These are phyloP conservation scores for Ehretia macrophylla DNA, from an alignment of 257 asterid genomes.

Conservation along the genomic window DNA sequence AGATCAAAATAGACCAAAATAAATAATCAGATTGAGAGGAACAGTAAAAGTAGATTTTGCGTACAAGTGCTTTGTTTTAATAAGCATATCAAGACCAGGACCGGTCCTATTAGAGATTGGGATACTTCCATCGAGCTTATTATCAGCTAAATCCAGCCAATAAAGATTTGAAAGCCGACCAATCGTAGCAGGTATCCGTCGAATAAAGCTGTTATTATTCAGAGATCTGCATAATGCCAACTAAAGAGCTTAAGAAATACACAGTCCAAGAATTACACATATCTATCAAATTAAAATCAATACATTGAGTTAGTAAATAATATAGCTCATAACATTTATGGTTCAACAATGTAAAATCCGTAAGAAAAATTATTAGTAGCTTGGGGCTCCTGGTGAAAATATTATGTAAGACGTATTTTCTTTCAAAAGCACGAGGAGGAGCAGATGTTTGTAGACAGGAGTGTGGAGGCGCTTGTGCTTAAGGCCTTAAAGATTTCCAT, in stretches of 20 bases:
- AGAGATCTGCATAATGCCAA: slow-evolving; percentile 49
- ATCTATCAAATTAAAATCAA: too few species aligned
- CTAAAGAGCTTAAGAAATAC: neutral
- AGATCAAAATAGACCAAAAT: slow-evolving; percentile 16
- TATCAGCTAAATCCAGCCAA: slow-evolving; percentile 81
- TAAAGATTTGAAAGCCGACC: slow-evolving; percentile 72
- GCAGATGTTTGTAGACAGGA: too few species aligned
- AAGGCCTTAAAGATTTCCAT: too few species aligned
- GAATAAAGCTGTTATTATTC: slow-evolving; percentile 68
- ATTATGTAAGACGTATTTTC: too few species aligned
- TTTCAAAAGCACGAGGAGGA: too few species aligned
- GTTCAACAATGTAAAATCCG: too few species aligned
- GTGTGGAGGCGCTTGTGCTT: too few species aligned
- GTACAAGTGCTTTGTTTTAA: slow-evolving; percentile 82
- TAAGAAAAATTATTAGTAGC: too few species aligned
- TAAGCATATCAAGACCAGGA: slow-evolving; percentile 72
- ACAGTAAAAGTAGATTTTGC: slow-evolving; percentile 13
- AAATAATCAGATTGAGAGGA: neutral
- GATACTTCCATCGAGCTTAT: slow-evolving; percentile 57
- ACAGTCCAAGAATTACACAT: too few species aligned
- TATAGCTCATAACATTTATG: too few species aligned
- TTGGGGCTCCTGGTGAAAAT: too few species aligned
- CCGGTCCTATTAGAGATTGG: slow-evolving; percentile 57
- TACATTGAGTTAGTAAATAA: too few species aligned
- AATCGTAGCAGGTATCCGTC: slow-evolving; percentile 66